Conservation (phyloP, 202 grass and related monocot genomes). For the Panicum virgatum region DNA sequence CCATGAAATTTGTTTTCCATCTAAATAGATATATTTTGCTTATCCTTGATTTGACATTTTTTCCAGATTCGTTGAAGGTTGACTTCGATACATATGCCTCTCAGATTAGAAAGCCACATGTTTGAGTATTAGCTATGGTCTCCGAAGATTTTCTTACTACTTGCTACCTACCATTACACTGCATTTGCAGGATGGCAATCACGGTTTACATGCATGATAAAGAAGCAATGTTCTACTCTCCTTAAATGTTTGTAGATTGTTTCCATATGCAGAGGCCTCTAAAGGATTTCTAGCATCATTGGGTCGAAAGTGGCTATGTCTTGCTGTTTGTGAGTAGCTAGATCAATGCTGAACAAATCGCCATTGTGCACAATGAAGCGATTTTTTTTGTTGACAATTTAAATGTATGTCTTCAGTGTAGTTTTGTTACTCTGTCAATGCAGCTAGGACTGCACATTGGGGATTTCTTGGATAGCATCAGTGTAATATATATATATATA, state of each 20-base stretch:
- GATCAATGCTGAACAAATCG: neutral
- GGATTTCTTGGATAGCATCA: neutral
- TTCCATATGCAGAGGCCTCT: neutral
- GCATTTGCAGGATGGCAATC: conserved; percentile 77
- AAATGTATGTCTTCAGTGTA: neutral
- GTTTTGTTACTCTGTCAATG: neutral
- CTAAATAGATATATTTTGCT: conserved; percentile 16
- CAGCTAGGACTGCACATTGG: neutral
- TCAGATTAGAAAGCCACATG: conserved; percentile 73
- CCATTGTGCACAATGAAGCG: neutral
- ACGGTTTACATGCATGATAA: conserved; percentile 90
- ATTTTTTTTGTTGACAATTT: neutral
- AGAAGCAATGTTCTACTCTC: conserved; percentile 39
- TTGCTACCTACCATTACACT: neutral
- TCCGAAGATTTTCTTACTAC: conserved; percentile 14
- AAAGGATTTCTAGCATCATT: neutral
- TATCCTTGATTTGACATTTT: conserved; percentile 11
- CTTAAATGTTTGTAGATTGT: neutral
- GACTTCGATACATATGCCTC: conserved; percentile 85
- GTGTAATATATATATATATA: too few relatives aligned
- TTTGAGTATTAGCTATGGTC: conserved; percentile 49
- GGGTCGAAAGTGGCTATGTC: neutral
- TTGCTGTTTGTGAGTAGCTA: neutral
- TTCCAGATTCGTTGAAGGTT: conserved; percentile 83
- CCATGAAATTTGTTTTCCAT: conserved; percentile 3